Conservation (phyloP, 2,329 filamentous ascomycete species). For the Aspergillus ochraceoroseus region DNA sequence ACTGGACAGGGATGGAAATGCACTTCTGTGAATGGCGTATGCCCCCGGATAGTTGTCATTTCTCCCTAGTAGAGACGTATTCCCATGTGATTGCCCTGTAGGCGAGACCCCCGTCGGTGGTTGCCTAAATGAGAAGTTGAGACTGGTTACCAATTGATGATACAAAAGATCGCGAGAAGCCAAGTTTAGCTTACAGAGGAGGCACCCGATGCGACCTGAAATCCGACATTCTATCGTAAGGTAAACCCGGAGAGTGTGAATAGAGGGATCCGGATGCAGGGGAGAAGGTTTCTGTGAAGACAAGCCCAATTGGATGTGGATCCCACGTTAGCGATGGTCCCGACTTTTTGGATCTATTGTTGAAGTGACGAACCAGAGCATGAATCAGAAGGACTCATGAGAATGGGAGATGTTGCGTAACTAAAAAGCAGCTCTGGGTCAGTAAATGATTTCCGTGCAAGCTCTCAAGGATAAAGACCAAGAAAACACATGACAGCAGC, state of each 20-base stretch:
- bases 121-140: constrained; percentile 36
- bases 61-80: constrained; percentile 37
- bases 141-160: constrained; percentile 17
- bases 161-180: not conserved
- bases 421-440: constrained; percentile 36
- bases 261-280: constrained; percentile 32
- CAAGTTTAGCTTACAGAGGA: constrained; percentile 35
- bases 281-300: constrained; percentile 32
- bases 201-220: constrained; percentile 35
- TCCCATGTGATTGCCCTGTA: constrained; percentile 31
- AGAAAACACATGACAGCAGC: constrained; percentile 3
- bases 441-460: no score
- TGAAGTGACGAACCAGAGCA: constrained; percentile 47
- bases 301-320: constrained; percentile 20
- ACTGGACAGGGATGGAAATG: constrained; percentile 30
- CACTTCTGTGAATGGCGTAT: constrained; percentile 33
- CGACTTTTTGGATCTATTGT: not conserved
- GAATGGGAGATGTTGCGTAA: constrained; percentile 49
- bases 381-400: constrained; percentile 50
- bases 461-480: not conserved
- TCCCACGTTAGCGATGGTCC: not conserved
- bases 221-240: constrained; percentile 39
- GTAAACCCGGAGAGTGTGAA: constrained; percentile 31
- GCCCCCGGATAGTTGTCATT: constrained; percentile 35
- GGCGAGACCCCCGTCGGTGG: constrained; percentile 46